phyloP scores from a whole-genome alignment of 331 rosid genomes.

The Quercus tomentella region DNA sequence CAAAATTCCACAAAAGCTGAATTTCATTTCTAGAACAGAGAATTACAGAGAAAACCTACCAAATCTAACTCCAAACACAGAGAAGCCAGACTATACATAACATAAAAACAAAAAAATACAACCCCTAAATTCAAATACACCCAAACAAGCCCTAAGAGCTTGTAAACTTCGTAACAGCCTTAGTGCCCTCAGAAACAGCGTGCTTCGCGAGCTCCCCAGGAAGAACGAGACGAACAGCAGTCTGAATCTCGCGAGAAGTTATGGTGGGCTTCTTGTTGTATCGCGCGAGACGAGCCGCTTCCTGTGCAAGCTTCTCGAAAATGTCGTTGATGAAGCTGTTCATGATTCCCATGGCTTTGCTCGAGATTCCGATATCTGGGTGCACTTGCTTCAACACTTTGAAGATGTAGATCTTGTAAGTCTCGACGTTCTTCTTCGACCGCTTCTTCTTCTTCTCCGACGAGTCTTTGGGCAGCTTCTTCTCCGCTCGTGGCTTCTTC shows the following conservation, averaged over 20 bases:
- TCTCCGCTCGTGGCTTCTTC: slow-evolving; percentile 56
- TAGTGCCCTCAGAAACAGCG: neutral
- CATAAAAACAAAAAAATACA: too few relatives aligned
- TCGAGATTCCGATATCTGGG: slow-evolving; percentile 50
- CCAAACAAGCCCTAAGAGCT: neutral
- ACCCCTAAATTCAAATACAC: too few relatives aligned
- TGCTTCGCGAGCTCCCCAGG: slow-evolving; percentile 6
- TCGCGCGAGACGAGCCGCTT: neutral
- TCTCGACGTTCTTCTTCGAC: slow-evolving; percentile 47
- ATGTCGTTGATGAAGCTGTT: slow-evolving; percentile 45
- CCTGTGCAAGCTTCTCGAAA: neutral
- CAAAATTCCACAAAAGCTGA: too few relatives aligned
- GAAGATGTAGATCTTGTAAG: slow-evolving; percentile 56
- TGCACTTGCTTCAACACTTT: slow-evolving; percentile 57
- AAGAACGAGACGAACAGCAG: neutral
- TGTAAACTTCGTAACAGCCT: neutral
- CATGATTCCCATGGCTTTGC: slow-evolving; percentile 64
- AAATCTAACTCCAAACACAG: too few relatives aligned
- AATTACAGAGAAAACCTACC: too few relatives aligned
- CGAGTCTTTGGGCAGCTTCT: slow-evolving; percentile 42
- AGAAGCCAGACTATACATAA: too few relatives aligned
- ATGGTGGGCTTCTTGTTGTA: neutral
- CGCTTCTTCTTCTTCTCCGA: slow-evolving; percentile 47
- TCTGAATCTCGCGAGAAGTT: neutral
- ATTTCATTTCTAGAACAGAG: too few relatives aligned